These are phyloP conservation scores for Clitocybe nebularis DNA, from an alignment of 1,284 basidiomycete genomes.

Conservation along the genomic window DNA sequence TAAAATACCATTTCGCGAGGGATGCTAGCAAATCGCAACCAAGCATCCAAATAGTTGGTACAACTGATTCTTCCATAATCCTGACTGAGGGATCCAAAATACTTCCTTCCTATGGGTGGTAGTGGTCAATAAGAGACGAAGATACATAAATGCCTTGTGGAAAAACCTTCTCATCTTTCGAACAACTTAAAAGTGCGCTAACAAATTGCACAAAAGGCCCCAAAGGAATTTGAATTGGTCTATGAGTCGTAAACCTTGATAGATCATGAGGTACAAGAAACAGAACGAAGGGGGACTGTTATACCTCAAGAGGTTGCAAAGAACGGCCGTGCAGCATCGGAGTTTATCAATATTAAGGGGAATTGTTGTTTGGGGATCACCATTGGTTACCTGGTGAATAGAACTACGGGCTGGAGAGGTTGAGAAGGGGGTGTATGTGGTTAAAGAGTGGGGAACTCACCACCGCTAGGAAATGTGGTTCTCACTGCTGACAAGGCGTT, in stretches of 20 bases:
- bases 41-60: slow-evolving; percentile 50
- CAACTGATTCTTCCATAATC: slow-evolving; percentile 48
- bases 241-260: slow-evolving; percentile 51
- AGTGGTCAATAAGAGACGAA: no score
- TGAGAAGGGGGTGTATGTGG: no score
- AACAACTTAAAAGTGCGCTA: slow-evolving; percentile 51
- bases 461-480: slow-evolving; percentile 47
- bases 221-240: slow-evolving; percentile 73
- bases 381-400: not conserved
- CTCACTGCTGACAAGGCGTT: slow-evolving; percentile 52
- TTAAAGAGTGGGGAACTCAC: no score
- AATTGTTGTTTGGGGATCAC: slow-evolving; percentile 22
- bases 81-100: slow-evolving; percentile 47
- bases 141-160: slow-evolving; percentile 14
- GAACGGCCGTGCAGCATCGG: slow-evolving; percentile 45
- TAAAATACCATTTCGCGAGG: slow-evolving; percentile 46
- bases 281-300: not conserved
- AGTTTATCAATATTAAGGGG: slow-evolving; percentile 60
- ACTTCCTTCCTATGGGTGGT: no score
- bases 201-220: slow-evolving; percentile 55
- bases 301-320: slow-evolving; percentile 54
- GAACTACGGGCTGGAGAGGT: no score
- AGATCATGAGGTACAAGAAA: slow-evolving; percentile 8
- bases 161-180: slow-evolving; percentile 46
- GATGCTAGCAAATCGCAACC: slow-evolving; percentile 49